Percentiles rank a stretch among this genome's conserved stretches.
phyloP scores from a whole-genome alignment of 1,284 basidiomycete genomes.

The Termitomyces sp. region DNA sequence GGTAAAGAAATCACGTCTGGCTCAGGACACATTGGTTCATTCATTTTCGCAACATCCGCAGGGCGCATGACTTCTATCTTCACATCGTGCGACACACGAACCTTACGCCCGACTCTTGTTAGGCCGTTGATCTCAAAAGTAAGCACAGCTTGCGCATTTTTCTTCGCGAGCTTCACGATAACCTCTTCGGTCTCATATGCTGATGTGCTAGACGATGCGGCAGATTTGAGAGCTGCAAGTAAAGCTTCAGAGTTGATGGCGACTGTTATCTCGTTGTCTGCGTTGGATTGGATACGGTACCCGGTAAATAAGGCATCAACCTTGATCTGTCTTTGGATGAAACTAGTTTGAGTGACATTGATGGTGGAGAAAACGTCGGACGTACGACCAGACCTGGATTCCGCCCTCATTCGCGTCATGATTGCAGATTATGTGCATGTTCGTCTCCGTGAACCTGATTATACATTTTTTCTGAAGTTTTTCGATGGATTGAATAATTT shows the following conservation, averaged over 20 bases:
- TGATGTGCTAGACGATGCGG: slow-evolving; percentile 37
- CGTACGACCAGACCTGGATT: slow-evolving; percentile 91
- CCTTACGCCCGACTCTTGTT: slow-evolving; percentile 47
- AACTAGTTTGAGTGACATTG: background rate
- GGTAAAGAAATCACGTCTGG: slow-evolving; percentile 59
- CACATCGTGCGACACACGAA: slow-evolving; percentile 68
- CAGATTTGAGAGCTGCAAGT: slow-evolving; percentile 68
- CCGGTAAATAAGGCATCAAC: slow-evolving; percentile 71
- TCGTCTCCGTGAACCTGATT: slow-evolving; percentile 71
- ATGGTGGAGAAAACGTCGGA: slow-evolving; percentile 16
- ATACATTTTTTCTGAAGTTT: slow-evolving; percentile 82
- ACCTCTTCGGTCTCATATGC: slow-evolving; percentile 57
- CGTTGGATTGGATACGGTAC: slow-evolving; percentile 86
- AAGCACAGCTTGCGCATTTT: slow-evolving; percentile 68
- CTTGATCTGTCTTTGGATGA: slow-evolving; percentile 47
- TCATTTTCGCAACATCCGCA: slow-evolving; percentile 64
- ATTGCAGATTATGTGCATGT: slow-evolving; percentile 82
- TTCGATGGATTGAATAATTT: slow-evolving; percentile 72
- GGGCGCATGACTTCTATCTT: slow-evolving; percentile 74
- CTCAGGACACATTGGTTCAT: slow-evolving; percentile 83
- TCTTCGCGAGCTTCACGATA: slow-evolving; percentile 80
- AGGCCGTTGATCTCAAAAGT: slow-evolving; percentile 66
- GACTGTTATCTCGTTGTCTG: slow-evolving; percentile 79
- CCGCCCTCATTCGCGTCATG: slow-evolving; percentile 78
- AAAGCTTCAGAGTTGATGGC: slow-evolving; percentile 71